Percentiles rank a stretch among this genome's conserved stretches.
These are phyloP conservation scores for Abelmoschus esculentus DNA, from an alignment of 345 rosid species.

Conservation along the genomic window DNA sequence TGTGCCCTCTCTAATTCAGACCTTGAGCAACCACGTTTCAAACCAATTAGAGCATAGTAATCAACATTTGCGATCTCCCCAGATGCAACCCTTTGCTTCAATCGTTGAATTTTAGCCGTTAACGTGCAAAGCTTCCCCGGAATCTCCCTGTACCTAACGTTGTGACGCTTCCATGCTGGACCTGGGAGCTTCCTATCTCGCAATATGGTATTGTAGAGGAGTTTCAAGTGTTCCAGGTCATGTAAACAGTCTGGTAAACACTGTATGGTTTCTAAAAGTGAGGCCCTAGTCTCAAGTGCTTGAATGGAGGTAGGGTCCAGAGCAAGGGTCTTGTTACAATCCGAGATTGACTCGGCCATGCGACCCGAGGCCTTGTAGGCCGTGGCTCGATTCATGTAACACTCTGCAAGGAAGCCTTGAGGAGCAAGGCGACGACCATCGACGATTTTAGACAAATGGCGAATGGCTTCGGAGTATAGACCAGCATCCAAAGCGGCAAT, in stretches of 20 bases:
- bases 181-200: conserved; percentile 90
- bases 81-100: conserved; percentile 70
- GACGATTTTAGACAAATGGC: conserved; percentile 81
- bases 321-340: conserved; percentile 86
- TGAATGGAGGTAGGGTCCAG: conserved; percentile 70
- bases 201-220: conserved; percentile 74
- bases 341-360: conserved; percentile 80
- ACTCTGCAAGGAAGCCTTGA: conserved; percentile 83
- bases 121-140: conserved; percentile 73
- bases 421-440: conserved; percentile 86
- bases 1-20: conserved; percentile 92
- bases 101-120: conserved; percentile 48
- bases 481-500: conserved; percentile 86
- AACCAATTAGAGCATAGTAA: conserved; percentile 71
- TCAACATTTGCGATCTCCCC: conserved; percentile 79
- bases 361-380: conserved; percentile 70
- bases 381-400: conserved; percentile 70
- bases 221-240: conserved; percentile 86
- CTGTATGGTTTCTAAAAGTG: conserved; percentile 63
- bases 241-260: conserved; percentile 88
- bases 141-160: conserved; percentile 75
- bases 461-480: conserved; percentile 67
- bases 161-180: conserved; percentile 86
- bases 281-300: conserved; percentile 81
- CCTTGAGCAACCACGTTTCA: conserved; percentile 76